Evolutionary conservation across 805 yeast genomes (phyloP), one percentile per base, ranked within the genome.

Genomic region (Sugiyamaella boreocaroliniensis): DNA sequence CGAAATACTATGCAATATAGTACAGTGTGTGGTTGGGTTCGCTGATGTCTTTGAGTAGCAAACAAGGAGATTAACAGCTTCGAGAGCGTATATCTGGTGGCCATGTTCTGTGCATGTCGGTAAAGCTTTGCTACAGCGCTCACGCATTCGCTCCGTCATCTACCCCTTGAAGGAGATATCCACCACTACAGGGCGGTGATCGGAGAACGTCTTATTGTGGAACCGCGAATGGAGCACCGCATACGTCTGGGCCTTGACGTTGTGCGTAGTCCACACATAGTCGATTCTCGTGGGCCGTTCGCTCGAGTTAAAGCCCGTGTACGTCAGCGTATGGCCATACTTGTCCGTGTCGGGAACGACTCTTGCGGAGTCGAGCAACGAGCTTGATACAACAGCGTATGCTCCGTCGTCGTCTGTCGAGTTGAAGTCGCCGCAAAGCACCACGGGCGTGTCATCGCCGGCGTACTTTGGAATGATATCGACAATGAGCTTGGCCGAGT

Each of bases 341-440:
- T 56, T 55, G 49, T 50, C 54, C 2, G 18, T 9, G 4, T 40
- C 26, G 46, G 58, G 63, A 12, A 60, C 64, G 48, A 68, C 59
- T 10, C 64, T 55, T 2, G 76, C 56, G 49, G 75, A 68, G 57
- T 76, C 80, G 48, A 68, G 65, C 51, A 69, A 65, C 11, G 69
- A 61, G 6, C 58, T 53, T 2, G 69, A 58, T 40, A 79, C 66
- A 1, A 76, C 69, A 54, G 72, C 71, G 64, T 79, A 68, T 0
- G 72, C 71, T 9, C 64, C 69, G 15, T 75, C 77, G n/a, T 64
- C 57, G 0, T 76, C 73, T 49, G 71, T 68, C 40, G 82, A 74
- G 60, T 82, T 82, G 67, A 82, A 77, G 61, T 80, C 85, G 2
- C 85, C 85, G 14, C 73, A 66, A n/a, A 81, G 66, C 48, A 78